Base-by-base conservation (phyloP, 345 rosid species). In the Microthlaspi erraticum region DNA sequence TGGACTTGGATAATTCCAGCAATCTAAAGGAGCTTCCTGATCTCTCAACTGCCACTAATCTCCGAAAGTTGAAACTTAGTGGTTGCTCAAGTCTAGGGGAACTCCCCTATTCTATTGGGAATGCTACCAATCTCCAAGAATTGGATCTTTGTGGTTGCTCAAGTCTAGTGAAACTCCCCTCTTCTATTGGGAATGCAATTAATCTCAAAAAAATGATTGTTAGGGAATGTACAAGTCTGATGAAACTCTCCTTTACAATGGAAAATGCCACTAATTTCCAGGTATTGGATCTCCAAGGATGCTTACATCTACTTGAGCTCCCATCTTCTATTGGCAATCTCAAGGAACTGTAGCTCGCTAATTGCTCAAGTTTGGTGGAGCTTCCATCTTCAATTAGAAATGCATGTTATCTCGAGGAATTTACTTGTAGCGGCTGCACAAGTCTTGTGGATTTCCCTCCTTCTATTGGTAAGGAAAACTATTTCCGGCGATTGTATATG, bases 21-120 rank as follows among this genome's bases (percentile, higher is more conserved):
- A 14, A 74, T 2, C 16, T 81, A 14, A 60, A 13, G 4, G 39
- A 23, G 53, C 50, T 75, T 42, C 66, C 72, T 37, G 17, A 57
- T 57, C 62, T 57, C 62, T 57, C 45, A 36, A 57, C 62, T 37
- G 62, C 62, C 29, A 17, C 29, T 34, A 57, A 31, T 9, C 45
- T 81, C 39, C 26, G 8, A 14, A 18, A 14, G 2, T 13, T 77
- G 13, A 0, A 8, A 6, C 56, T 81, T 4, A 8, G 17, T 7
- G 13, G 23, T 0, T 81, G 84, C 53, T 14, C 7, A 18, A 62
- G 14, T 9, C 14, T 75, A 9, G 44, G 7, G 26, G 33, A 32
- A 3, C 9, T 68, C 42, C 57, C 57, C 0, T 52, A 14, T 12
- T 51, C 56, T 5, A 51, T 51, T 26, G 56, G 34, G 2, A 51